These are phyloP conservation scores for Chaetomium sp. DNA, from an alignment of 2,329 filamentous ascomycete genomes.

Conservation along the genomic window DNA sequence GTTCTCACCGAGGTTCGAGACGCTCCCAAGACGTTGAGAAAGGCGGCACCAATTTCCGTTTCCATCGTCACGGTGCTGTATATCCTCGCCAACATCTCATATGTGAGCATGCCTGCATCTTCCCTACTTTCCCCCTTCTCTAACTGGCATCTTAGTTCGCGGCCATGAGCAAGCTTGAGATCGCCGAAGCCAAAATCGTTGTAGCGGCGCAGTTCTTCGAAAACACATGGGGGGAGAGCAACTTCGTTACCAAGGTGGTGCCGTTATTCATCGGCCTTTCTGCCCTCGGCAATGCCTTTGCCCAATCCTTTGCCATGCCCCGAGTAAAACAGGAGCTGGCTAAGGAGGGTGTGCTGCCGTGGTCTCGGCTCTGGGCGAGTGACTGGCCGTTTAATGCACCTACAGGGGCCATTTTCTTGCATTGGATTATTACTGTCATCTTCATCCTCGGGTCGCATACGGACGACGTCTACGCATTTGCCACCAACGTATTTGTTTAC, in stretches of 20 bases:
- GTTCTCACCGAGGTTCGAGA: constrained; percentile 31
- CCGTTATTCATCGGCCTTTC: constrained; percentile 30
- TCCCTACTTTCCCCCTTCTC: neutral
- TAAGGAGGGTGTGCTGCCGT: constrained; percentile 31
- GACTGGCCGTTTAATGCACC: constrained; percentile 32
- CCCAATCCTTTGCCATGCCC: constrained; percentile 29
- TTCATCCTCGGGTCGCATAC: constrained; percentile 28
- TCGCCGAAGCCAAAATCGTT: constrained; percentile 23
- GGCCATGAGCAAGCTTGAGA: constrained; percentile 26
- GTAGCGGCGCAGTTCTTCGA: constrained; percentile 31
- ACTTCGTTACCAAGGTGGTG: constrained; percentile 26
- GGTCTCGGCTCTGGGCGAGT: constrained; percentile 30
- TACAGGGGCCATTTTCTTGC: constrained; percentile 30
- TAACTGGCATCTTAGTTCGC: constrained; percentile 21
- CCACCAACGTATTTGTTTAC: constrained; percentile 31
- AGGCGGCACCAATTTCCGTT: constrained; percentile 30
- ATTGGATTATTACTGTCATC: constrained; percentile 30
- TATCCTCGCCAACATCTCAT: constrained; percentile 32
- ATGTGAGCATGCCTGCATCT: constrained; percentile 21
- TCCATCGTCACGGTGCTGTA: constrained; percentile 31
- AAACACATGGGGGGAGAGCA: constrained; percentile 27
- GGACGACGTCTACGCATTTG: constrained; percentile 27
- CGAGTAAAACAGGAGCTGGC: constrained; percentile 33
- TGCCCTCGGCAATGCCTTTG: constrained; percentile 29
- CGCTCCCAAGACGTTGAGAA: constrained; percentile 28